Percentiles rank a stretch among this genome's conserved stretches.
These are phyloP conservation scores for Tolypocladium nubicola DNA, from an alignment of 2,329 filamentous ascomycete species.

Conservation along the genomic window DNA sequence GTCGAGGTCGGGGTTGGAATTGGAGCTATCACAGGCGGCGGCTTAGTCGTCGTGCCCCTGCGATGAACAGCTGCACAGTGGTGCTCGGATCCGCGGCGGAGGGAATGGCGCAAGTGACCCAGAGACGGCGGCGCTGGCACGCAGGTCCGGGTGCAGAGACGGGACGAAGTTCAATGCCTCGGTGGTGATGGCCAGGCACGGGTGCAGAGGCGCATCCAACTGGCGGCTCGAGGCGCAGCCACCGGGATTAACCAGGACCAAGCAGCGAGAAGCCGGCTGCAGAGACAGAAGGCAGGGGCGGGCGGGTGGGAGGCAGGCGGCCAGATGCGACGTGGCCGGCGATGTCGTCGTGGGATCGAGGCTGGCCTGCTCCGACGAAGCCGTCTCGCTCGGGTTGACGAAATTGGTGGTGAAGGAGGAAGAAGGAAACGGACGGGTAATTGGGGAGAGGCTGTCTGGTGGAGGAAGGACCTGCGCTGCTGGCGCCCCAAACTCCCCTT, in stretches of 20 bases:
- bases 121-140: not conserved
- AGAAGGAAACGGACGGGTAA: conserved; percentile 23
- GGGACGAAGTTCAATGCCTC: conserved; percentile 4
- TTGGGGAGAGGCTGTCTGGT: conserved; percentile 27
- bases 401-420: conserved; percentile 19
- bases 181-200: not conserved
- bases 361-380: conserved; percentile 15
- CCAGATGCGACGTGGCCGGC: not conserved
- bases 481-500: conserved; percentile 29
- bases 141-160: not conserved
- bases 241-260: not conserved
- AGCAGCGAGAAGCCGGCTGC: not conserved
- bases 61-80: conserved; percentile 8
- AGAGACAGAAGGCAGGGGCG: not conserved
- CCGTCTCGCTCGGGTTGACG: conserved; percentile 17
- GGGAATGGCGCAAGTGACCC: not conserved
- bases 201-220: not conserved
- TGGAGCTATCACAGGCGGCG: conserved; percentile 8
- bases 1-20: not conserved
- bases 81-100: conserved; percentile 2
- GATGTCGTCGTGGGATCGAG: not conserved
- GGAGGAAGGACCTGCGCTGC: conserved; percentile 28
- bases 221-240: not conserved
- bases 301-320: not conserved
- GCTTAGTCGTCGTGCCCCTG: conserved; percentile 1